Base-by-base conservation (phyloP, 169 alveolate genomes). In the Theileria equi region DNA sequence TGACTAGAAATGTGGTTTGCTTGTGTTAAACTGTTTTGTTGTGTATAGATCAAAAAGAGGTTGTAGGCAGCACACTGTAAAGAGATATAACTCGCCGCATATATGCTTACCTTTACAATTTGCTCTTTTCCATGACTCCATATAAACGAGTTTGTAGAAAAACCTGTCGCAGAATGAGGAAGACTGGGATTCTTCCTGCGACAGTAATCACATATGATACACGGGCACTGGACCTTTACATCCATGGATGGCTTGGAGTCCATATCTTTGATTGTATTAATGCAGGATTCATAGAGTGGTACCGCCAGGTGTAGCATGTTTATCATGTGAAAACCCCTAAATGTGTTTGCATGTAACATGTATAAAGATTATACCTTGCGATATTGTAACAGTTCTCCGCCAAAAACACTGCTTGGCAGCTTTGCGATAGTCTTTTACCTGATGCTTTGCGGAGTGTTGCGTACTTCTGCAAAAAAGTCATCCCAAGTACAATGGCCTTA, bases 341-440 rank as follows among this genome's bases (percentile, higher is more conserved):
- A n/a, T 5, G 1, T 5, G 48, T n/a, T n/a, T n/a, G n/a, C n/a
- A n/a, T n/a, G n/a, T n/a, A n/a, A n/a, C n/a, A n/a, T n/a, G n/a
- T n/a, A n/a, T n/a, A n/a, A n/a, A n/a, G n/a, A n/a, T n/a, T 61
- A n/a, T 59, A 77, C 86, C 86, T 77, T 17, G 72, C 86, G 36
- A 77, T 28, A 41, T 77, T 77, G 45, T 77, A 77, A 29, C 32
- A 26, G 40, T 60, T 52, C 65, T 77, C 86, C 3, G 86, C 86
- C 34, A 16, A 16, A 38, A 52, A 67, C 26, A 67, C 52, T 29
- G 13, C 65, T 7, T 43, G 25, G 43, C 66, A 53, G 23, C 63
- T 54, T 26, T 67, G 73, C 0, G 53, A 28, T 57, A 49, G 53
- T 4, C 23, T 23, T 2, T 60, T 35, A 13, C 17, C 58, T 28